Evolutionary conservation across 768 basidiomycete species (phyloP), one percentile per base, ranked within the genome.

Genomic region (Fomitopsis serialis): DNA sequence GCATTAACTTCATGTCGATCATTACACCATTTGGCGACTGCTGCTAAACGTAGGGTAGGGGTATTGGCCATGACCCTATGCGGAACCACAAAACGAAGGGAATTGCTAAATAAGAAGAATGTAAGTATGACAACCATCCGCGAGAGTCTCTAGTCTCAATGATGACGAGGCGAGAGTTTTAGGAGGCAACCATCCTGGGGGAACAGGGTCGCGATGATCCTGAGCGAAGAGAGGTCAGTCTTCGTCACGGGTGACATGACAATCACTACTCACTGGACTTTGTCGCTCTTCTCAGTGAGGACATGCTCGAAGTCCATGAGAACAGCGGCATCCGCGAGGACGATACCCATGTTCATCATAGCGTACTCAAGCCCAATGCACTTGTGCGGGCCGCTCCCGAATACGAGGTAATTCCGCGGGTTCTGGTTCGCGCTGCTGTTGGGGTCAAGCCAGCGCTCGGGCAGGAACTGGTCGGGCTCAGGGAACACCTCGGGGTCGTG

Each of bases 161-260:
- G 35, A 27, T 87, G 81, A 27, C 87, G 81, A 27, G 91, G 87
- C 2, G 80, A 77, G 61, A 96, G 80, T 64, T 84, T 89, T 57
- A 98, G 77, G 54, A 80, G 70, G 61, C 92, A 92, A 42, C 91
- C 92, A 63, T 98, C 95, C 68, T 90, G 86, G 11, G 97, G 97
- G 82, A 99, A 99, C 42, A 98, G 71, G 21, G 93, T 97, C n/a
- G 95, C 91, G 60, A 98, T 92, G 58, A 98, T 92, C 47, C 89
- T 92, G 58, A 25, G 58, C 37, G 19, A 9, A 25, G 1, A 45
- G n/a, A 24, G 12, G 34, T 45, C 2, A 54, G 17, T 15, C 10
- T 42, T 12, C 46, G 52, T 12, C 36, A 21, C 17, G 1, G n/a
- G 27, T 5, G 23, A 8, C 29, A 22, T 7, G 21, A 35, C 34